Base-by-base conservation (phyloP, 1,139 yeast species). In the Zhuliangozyma parablackwelliae region DNA sequence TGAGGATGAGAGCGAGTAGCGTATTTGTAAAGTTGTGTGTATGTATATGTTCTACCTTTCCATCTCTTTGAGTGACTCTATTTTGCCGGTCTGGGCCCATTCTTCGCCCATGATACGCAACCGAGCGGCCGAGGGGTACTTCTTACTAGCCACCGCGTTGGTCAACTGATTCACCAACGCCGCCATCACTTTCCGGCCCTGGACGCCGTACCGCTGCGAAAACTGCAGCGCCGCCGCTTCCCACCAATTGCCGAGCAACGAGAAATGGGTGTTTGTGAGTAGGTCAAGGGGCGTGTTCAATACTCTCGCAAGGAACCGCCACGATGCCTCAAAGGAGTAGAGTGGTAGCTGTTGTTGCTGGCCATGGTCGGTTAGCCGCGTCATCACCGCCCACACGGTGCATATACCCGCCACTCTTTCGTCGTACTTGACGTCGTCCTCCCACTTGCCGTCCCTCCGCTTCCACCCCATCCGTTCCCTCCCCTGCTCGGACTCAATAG, bases 381-480 rank as follows among this genome's bases (percentile, higher is more conserved):
- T 75, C 52, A 90, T 75, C 0, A 82, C 89, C 0, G 90, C 71
- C 78, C 84, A 92, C 1, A 90, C 75, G 0, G 95, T 78, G 45
- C 81, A 72, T 41, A 92, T 88, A 5, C 97, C 98, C 9, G 85
- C 78, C 43, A 92, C 75, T 36, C 98, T 66, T 58, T 92, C 97
- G 50, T 83, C 82, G 51, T 92, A 89, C 40, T 78, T 75, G 3
- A 72, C 72, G 28, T 79, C 82, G 28, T 79, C 82, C 59, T 90
- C 97, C 95, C 95, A 89, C 56, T 74, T 78, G 5, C 59, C 64
- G 29, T 73, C 85, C n/a, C 30, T 29, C 33, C 86, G 68, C 47
- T 77, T 80, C 89, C 95, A 92, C 1, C 97, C 98, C 96, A 92
- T 88, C 33, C 82, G 69, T 9, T 59, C 47, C 38, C 96, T 69